These are phyloP conservation scores for Xylaria sp. DNA, from an alignment of 2,329 filamentous ascomycete species.

Conservation along the genomic window DNA sequence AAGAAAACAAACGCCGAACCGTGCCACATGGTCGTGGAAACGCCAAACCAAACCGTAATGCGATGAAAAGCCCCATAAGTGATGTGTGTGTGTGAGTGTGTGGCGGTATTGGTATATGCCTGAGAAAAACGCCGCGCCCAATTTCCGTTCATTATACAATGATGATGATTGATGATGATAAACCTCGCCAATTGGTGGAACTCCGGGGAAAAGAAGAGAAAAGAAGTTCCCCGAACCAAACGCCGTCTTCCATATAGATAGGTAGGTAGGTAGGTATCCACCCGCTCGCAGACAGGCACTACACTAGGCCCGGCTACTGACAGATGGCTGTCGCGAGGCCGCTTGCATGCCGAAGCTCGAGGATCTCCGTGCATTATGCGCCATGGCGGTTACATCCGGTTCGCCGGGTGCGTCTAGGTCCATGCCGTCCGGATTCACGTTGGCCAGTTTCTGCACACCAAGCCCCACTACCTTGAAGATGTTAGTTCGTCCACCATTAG, in stretches of 20 bases:
- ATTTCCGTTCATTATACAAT: slow-evolving; percentile 18
- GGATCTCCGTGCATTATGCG: slow-evolving; percentile 55
- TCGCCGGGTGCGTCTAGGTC: slow-evolving; percentile 68
- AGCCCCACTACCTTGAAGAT: slow-evolving; percentile 70
- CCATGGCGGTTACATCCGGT: slow-evolving; percentile 56
- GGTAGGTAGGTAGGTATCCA: background rate
- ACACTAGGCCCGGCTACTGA: slow-evolving; percentile 58
- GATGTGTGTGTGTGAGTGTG: background rate
- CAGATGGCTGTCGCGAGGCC: slow-evolving; percentile 58
- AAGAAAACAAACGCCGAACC: background rate
- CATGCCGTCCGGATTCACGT: slow-evolving; percentile 55
- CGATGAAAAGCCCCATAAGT: background rate
- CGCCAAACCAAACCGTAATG: background rate
- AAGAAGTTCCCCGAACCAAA: background rate
- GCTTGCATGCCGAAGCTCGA: slow-evolving; percentile 59
- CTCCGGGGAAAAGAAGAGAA: background rate
- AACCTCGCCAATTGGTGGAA: background rate
- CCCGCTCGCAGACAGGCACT: background rate
- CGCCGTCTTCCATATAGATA: slow-evolving; percentile 4
- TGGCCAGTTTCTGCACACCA: slow-evolving; percentile 63
- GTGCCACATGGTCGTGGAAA: background rate
- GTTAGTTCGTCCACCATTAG: slow-evolving; percentile 71
- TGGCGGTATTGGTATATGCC: slow-evolving; percentile 27
- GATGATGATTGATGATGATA: too few relatives aligned
- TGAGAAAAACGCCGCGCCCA: slow-evolving; percentile 16